Evolutionary conservation across 805 yeast species (phyloP).

Genomic region (Candida ficus): DNA sequence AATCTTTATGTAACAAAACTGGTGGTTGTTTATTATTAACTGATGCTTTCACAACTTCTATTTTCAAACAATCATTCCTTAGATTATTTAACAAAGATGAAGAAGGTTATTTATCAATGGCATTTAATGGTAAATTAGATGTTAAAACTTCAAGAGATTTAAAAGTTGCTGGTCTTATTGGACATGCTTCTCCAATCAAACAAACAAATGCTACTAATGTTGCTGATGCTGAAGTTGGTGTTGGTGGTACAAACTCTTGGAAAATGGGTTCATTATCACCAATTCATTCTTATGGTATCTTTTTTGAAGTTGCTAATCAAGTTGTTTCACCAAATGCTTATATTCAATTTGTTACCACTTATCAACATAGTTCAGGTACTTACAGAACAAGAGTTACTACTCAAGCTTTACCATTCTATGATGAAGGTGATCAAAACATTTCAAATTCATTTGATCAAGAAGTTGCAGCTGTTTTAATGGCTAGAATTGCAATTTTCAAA

Average conservation of each 20-base stretch:
- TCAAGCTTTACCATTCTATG: constrained; percentile 54
- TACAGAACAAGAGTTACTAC: constrained; percentile 90
- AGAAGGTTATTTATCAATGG: constrained; percentile 82
- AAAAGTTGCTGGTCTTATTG: constrained; percentile 88
- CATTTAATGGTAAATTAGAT: constrained; percentile 83
- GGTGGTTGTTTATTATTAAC: constrained; percentile 87
- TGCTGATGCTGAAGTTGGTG: constrained; percentile 89
- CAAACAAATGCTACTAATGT: constrained; percentile 58
- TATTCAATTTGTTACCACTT: constrained; percentile 85
- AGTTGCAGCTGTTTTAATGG: constrained; percentile 93
- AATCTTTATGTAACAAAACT: constrained; percentile 73
- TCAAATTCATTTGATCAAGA: constrained; percentile 89
- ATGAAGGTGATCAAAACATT: constrained; percentile 51
- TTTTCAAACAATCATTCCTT: constrained; percentile 87
- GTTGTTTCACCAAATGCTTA: constrained; percentile 36
- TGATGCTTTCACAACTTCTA: constrained; percentile 92
- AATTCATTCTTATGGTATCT: constrained; percentile 80
- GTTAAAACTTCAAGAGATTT: constrained; percentile 84
- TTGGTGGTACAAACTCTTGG: constrained; percentile 91
- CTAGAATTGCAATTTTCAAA: constrained; percentile 85
- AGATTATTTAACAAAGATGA: constrained; percentile 84
- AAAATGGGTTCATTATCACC: constrained; percentile 82
- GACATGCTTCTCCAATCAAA: constrained; percentile 75
- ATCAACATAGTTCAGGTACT: constrained; percentile 94
- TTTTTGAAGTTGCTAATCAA: constrained; percentile 68